phyloP scores from a whole-genome alignment of 78 protist species.

The Tieghemostelium lacteum region DNA sequence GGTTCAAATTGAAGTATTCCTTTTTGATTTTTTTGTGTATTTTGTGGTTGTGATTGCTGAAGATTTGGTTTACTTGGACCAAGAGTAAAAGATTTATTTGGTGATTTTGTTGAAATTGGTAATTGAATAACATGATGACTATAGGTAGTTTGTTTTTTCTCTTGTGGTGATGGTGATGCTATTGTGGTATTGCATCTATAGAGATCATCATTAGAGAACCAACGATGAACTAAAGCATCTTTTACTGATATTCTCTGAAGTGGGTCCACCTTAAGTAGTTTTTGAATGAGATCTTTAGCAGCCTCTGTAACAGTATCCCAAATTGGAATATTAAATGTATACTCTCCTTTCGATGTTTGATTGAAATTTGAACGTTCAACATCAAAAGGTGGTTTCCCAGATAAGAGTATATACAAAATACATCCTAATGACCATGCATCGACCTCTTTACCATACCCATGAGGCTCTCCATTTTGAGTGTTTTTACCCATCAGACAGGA shows the following conservation, averaged over 20 bases:
- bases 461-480: background rate
- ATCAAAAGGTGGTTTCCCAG: slow-evolving; percentile 59
- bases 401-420: slow-evolving; percentile 51
- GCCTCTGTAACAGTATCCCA: slow-evolving; percentile 20
- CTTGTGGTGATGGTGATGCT: background rate
- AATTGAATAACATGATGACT: slow-evolving; percentile 3
- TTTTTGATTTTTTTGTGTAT: background rate
- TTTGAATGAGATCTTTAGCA: slow-evolving; percentile 46
- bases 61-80: background rate
- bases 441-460: slow-evolving; percentile 67
- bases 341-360: slow-evolving; percentile 20
- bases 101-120: background rate
- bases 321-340: background rate
- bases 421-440: slow-evolving; percentile 69
- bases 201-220: slow-evolving; percentile 9
- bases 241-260: background rate
- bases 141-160: background rate
- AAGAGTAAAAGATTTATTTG: slow-evolving; percentile 9
- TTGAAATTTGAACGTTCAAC: slow-evolving; percentile 6
- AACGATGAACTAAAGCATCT: slow-evolving; percentile 25
- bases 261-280: slow-evolving; percentile 50
- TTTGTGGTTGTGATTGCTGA: background rate
- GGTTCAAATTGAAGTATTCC: background rate
- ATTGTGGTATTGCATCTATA: background rate
- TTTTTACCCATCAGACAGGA: background rate